These are phyloP conservation scores for Globisporangium yorkense DNA, from an alignment of 352 stramenopile species.

Conservation along the genomic window DNA sequence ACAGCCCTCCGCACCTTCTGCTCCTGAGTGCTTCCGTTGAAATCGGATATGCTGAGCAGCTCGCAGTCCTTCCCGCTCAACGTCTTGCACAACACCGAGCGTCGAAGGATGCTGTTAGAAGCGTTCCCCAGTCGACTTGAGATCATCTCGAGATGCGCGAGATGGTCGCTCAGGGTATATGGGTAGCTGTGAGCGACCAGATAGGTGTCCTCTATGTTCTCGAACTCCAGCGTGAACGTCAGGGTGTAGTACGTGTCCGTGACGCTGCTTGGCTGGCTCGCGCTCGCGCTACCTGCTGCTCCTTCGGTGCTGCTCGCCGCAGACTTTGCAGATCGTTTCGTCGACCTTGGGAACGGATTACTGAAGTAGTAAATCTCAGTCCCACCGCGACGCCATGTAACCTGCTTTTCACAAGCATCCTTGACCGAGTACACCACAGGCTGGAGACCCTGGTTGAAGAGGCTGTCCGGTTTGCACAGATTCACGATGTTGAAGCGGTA, in stretches of 20 bases:
- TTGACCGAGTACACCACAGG: conserved; percentile 85
- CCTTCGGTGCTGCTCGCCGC: not conserved
- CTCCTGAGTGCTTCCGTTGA: conserved; percentile 24
- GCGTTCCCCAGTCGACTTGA: conserved; percentile 7
- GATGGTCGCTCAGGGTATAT: conserved; percentile 87
- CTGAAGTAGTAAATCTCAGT: conserved; percentile 85
- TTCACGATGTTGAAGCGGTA: conserved; percentile 93
- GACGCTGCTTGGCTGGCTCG: not conserved
- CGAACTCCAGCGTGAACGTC: conserved; percentile 84
- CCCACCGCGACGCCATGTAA: conserved; percentile 74
- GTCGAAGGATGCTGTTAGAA: conserved; percentile 27
- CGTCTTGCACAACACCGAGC: conserved; percentile 51
- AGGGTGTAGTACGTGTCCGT: conserved; percentile 76
- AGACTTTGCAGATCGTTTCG: not conserved
- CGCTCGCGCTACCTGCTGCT: not conserved
- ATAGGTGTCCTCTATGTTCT: conserved; percentile 75
- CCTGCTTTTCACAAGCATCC: conserved; percentile 40
- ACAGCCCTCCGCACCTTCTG: conserved; percentile 36
- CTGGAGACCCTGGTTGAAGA: conserved; percentile 90
- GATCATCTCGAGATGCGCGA: conserved; percentile 46
- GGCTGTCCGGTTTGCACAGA: conserved; percentile 87
- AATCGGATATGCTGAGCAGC: conserved; percentile 73
- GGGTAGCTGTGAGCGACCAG: conserved; percentile 90
- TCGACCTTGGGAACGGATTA: conserved; percentile 47
- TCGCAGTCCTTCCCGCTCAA: conserved; percentile 55